Evolutionary conservation across 179 eudicot genomes (phyloP), one percentile per base, ranked within the genome.

Genomic region (Vitellaria paradoxa): DNA sequence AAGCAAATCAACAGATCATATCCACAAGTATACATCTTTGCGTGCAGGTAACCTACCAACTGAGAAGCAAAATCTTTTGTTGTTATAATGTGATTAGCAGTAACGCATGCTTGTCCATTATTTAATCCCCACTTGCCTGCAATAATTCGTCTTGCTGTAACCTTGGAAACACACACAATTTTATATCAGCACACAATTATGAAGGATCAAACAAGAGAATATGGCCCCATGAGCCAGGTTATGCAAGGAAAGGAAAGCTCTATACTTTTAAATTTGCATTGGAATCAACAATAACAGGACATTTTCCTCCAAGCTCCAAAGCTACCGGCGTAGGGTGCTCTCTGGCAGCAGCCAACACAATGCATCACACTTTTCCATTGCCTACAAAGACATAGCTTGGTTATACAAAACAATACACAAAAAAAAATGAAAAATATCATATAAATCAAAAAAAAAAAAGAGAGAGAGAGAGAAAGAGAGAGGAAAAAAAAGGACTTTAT

Each of bases 111-210:
- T 83, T 96, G 98, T 68, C 99, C 98, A 61, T 79, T 89, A 76
- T 93, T 96, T 84, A 90, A 81, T 46, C 87, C 86, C 97, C 98
- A 96, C 81, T 96, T 96, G 67, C 99, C 99, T 52, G 85, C 84
- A 81, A 91, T 86, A 65, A 93, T 86, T 69, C 98, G 83, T 82
- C 87, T 89, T 68, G 81, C 89, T 37, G 98, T 74, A 52, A 92
- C 84, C 97, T 95, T 77, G 53, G 11, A 82, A 77, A 64, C 21
- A 66, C 61, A 72, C 3, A 46, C 23, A 30, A 30, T 11, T 42
- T 70, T 18, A 45, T 10, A 6, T 30, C 24, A 79, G 23, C 21
- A 59, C 4, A 49, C 13, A 21, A 23, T 37, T 14, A 9, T 7
- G 45, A 61, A 62, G 60, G 52, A 45, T 56, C 37, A 68, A 46